phyloP scores from a whole-genome alignment of 495 filamentous ascomycete genomes.

The Collariella sp. region DNA sequence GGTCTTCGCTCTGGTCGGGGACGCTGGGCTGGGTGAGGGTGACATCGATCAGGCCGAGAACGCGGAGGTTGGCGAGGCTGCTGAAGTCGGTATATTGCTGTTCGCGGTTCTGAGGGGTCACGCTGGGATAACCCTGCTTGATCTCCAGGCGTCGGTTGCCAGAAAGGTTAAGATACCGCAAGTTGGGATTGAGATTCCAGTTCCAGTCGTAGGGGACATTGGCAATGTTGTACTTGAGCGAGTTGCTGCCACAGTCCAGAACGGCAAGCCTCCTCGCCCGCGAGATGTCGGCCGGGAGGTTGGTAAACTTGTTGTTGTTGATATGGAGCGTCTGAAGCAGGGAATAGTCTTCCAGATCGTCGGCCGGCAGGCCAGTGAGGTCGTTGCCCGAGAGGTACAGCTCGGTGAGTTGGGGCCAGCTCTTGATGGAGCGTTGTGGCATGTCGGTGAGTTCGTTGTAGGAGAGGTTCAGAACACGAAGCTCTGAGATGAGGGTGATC shows the following conservation, averaged over 20 bases:
- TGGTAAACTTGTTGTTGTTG: constrained; percentile 96
- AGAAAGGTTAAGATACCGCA: constrained; percentile 92
- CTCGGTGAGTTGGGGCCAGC: constrained; percentile 82
- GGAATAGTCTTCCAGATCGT: constrained; percentile 84
- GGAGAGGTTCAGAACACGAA: constrained; percentile 85
- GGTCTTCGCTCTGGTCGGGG: constrained; percentile 90
- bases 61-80: constrained; percentile 71
- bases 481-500: constrained; percentile 68
- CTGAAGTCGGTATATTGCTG: constrained; percentile 89
- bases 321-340: constrained; percentile 84
- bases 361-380: constrained; percentile 79
- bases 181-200: constrained; percentile 94
- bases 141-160: constrained; percentile 97
- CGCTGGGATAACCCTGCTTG: constrained; percentile 57
- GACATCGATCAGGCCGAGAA: constrained; percentile 96
- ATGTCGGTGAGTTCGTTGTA: constrained; percentile 93
- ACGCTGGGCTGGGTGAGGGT: constrained; percentile 81
- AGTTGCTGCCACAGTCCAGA: constrained; percentile 90
- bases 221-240: constrained; percentile 97
- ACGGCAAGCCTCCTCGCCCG: constrained; percentile 79
- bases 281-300: constrained; percentile 88
- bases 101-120: constrained; percentile 47
- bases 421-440: constrained; percentile 73
- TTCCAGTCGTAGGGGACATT: constrained; percentile 99
- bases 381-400: constrained; percentile 95